phyloP scores from a whole-genome alignment of 306 rosid species.

The Geum urbanum region DNA sequence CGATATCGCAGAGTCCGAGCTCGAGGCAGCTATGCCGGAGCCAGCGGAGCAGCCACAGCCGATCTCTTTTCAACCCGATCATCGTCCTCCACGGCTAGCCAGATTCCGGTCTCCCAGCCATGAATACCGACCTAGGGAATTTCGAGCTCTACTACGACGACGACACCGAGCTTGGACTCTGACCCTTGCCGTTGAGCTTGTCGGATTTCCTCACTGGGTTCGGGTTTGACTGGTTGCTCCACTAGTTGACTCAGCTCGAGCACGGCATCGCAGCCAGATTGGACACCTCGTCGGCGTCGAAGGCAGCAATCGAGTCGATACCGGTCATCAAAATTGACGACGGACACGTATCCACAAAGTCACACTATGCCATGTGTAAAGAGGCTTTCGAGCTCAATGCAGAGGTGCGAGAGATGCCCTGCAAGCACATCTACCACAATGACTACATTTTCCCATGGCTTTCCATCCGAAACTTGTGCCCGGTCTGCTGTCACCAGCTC shows the following conservation, averaged over 20 bases:
- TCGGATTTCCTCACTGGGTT: slow-evolving; percentile 62
- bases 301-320: too few relatives aligned
- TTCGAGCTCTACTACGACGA: slow-evolving; percentile 66
- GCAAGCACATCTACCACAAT: too few relatives aligned
- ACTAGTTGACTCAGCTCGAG: slow-evolving; percentile 54
- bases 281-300: too few relatives aligned
- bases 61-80: slow-evolving; percentile 57
- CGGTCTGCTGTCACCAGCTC: too few relatives aligned
- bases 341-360: too few relatives aligned
- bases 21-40: slow-evolving; percentile 40
- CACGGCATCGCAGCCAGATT: slow-evolving; percentile 39
- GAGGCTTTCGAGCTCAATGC: too few relatives aligned
- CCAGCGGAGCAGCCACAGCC: slow-evolving; percentile 42
- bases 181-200: slow-evolving; percentile 49
- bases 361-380: too few relatives aligned
- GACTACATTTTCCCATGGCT: too few relatives aligned
- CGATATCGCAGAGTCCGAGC: slow-evolving; percentile 25
- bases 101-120: slow-evolving; percentile 23
- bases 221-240: slow-evolving; percentile 58
- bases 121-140: slow-evolving; percentile 42
- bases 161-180: slow-evolving; percentile 51
- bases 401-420: too few relatives aligned
- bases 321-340: too few relatives aligned
- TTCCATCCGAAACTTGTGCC: too few relatives aligned
- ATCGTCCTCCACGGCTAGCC: slow-evolving; percentile 53